Evolutionary conservation across 202 grass and related monocot genomes (phyloP), one percentile per base, ranked within the genome.

Genomic region (Carex arenaria): DNA sequence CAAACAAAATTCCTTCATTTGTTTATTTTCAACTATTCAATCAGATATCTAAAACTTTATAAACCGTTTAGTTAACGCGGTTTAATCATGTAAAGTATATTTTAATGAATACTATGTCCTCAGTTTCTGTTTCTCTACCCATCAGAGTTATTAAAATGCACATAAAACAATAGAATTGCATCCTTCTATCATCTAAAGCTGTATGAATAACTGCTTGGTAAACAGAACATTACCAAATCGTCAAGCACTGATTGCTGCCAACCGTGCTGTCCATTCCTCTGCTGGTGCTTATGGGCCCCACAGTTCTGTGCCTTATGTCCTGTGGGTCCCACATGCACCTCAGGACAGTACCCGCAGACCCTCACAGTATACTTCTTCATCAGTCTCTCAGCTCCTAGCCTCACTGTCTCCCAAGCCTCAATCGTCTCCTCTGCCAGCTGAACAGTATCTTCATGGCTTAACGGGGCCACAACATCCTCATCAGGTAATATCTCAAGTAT

Each of bases 241-340:
- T 98, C 91, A 0, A 98, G 84, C 30, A 93, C 88, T 17, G 93
- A 91, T 15, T 93, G 69, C 62, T 98, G 96, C 96, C 96, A 98
- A 11, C 93, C 91, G 51, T 98, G 96, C 28, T 98, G 96, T 11
- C 96, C 96, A 84, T 98, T 98, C 80, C 96, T 91, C 81, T 98
- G 96, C 78, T 98, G 95, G 75, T 98, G 95, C 89, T 98, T 98
- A 86, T 89, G 86, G 61, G 95, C 93, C 13, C 95, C 93, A 80
- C 96, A 98, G 53, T 98, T 98, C 53, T 92, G 83, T 34, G 96
- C 93, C 86, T 98, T 98, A 75, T 98, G 93, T 30, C 96, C 96
- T 55, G 83, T 95, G 26, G 89, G 70, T 22, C 96, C 96, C 0
- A 95, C 86, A 61, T 98, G 91, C 64, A 98, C 80, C 84, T 95